phyloP scores from a whole-genome alignment of 2,329 filamentous ascomycete species.

The Pyricularia pennisetigena region DNA sequence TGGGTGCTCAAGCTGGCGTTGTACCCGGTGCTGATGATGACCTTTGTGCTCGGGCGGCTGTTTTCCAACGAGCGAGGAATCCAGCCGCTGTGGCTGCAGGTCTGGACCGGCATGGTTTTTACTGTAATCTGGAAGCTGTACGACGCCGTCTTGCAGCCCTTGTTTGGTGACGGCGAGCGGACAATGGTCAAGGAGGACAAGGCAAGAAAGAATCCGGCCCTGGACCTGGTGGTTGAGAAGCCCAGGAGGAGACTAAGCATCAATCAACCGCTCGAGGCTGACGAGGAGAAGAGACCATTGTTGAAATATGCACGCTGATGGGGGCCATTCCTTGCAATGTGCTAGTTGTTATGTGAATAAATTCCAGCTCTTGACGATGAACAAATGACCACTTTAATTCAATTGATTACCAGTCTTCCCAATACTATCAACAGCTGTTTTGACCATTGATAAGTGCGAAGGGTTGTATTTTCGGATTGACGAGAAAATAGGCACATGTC shows the following conservation, averaged over 20 bases:
- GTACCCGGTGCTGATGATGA: constrained; percentile 26
- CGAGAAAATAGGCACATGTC: too few species aligned
- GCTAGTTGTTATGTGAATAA: not conserved
- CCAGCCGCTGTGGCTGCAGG: constrained; percentile 57
- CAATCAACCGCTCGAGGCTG: not conserved
- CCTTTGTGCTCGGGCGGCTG: constrained; percentile 33
- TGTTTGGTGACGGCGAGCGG: constrained; percentile 83
- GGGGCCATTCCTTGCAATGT: not conserved
- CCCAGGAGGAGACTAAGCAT: constrained; percentile 4
- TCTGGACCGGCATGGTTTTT: constrained; percentile 40
- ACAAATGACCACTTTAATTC: too few species aligned
- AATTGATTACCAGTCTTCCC: too few species aligned
- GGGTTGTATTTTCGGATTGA: too few species aligned
- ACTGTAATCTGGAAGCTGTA: constrained; percentile 35
- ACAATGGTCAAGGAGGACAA: constrained; percentile 26
- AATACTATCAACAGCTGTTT: too few species aligned
- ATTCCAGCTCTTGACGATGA: too few species aligned
- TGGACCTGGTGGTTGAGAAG: constrained; percentile 5
- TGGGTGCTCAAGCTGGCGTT: constrained; percentile 46
- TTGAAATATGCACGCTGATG: not conserved
- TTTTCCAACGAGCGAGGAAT: constrained; percentile 53
- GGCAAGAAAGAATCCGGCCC: not conserved
- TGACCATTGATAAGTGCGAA: too few species aligned
- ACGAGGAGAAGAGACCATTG: constrained; percentile 9
- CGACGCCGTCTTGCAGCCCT: constrained; percentile 35